Evolutionary conservation across 805 yeast species (phyloP), one percentile per base, ranked within the genome.

Genomic region (Debaryomyces maramus): DNA sequence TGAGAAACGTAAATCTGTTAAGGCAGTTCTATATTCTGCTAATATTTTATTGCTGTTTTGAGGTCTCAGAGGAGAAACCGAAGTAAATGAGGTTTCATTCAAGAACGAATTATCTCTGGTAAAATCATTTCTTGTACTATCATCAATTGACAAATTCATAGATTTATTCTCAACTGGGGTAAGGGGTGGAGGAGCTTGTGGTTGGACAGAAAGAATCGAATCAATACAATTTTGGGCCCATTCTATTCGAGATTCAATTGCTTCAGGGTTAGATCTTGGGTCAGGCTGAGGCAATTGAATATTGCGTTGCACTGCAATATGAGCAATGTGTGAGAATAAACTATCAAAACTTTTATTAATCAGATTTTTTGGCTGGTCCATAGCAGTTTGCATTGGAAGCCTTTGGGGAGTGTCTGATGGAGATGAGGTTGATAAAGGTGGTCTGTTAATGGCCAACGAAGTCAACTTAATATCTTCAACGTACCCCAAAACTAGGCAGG

Each of bases 1-100:
- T 2, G 88, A 84, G 54, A 85, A 77, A 47, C 83, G 81, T 38
- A 85, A 65, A 55, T 85, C 93, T 40, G 71, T 75, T 36, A 85
- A 63, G 0, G 89, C 88, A 0, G 84, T 77, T 46, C 71, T 73
- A 50, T 77, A 63, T 23, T 67, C 71, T 24, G 61, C 47, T 14
- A 65, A 19, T 13, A 47, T 36, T 43, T 55, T 58, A 18, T 59
- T 58, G 15, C 34, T 33, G n/a, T 36, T 44, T 4, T 30, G 22
- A 8, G 51, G 45, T 18, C 44, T 49, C 19, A 51, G 44, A 3
- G 66, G 61, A 8, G 60, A 50, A 8, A 48, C 44, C 3, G 67
- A 58, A 24, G 56, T 43, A 32, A 58, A 49, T 11, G 67, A 60
- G 23, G 63, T 52, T 23, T 62, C 68, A 27, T 51, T 50, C 17